phyloP scores from a whole-genome alignment of 2,329 filamentous ascomycete species.

The Lachnellula hyalina region DNA sequence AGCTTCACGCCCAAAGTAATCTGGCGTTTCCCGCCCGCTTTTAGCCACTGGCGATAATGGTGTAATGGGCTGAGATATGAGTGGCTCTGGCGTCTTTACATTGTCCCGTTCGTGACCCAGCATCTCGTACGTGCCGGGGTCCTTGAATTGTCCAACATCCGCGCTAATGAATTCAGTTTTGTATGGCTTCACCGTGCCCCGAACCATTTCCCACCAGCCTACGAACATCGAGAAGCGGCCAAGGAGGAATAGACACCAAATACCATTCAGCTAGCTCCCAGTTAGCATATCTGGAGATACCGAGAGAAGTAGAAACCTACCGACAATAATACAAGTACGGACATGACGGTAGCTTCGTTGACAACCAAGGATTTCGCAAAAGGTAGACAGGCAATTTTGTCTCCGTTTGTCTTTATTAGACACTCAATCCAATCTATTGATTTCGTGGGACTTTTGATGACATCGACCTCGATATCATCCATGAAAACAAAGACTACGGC shows the following conservation, averaged over 20 bases:
- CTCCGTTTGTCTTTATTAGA: conserved; percentile 49
- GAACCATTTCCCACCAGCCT: conserved; percentile 70
- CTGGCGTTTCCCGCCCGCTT: conserved; percentile 29
- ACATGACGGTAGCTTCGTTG: conserved; percentile 69
- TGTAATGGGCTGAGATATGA: conserved; percentile 16
- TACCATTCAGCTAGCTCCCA: conserved; percentile 61
- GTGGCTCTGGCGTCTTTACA: conserved; percentile 27
- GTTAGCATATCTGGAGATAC: conserved; percentile 21
- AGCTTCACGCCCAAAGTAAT: conserved; percentile 39
- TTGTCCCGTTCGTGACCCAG: conserved; percentile 43
- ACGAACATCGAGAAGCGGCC: conserved; percentile 78
- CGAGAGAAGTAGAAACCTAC: conserved; percentile 45
- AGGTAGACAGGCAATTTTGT: conserved; percentile 62
- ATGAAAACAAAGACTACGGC: conserved; percentile 85
- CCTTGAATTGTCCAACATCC: conserved; percentile 60
- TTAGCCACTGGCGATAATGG: conserved; percentile 24
- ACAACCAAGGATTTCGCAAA: conserved; percentile 60
- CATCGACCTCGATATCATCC: conserved; percentile 52
- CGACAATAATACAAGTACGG: conserved; percentile 76
- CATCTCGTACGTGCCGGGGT: conserved; percentile 75
- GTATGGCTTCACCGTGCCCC: conserved; percentile 44
- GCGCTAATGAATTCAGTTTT: conserved; percentile 79
- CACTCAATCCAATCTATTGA: conserved; percentile 67
- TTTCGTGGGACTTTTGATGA: conserved; percentile 35
- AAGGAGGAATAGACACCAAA: conserved; percentile 80